Conservation (phyloP, 2,329 filamentous ascomycete species). For the Epicoccum nigrum region DNA sequence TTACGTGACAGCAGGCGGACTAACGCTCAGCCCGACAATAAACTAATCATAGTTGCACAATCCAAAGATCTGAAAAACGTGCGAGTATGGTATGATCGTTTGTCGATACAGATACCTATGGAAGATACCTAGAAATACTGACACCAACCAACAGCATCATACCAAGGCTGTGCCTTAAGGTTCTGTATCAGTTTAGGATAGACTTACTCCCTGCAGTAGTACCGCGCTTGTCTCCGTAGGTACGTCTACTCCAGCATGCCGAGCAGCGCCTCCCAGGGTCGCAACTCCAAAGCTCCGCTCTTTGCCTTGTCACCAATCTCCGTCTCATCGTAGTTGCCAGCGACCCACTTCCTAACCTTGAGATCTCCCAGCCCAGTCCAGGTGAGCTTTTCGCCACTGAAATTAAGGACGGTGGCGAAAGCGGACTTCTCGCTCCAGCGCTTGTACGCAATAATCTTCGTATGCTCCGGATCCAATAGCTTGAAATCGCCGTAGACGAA, state of each 20-base stretch:
- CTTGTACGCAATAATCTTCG: slow-evolving; percentile 40
- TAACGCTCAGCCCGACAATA: background rate
- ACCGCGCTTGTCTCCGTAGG: too few relatives aligned
- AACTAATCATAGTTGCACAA: background rate
- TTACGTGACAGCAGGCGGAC: too few relatives aligned
- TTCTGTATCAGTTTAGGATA: too few relatives aligned
- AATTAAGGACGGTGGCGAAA: slow-evolving; percentile 44
- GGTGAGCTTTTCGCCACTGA: slow-evolving; percentile 35
- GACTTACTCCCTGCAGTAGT: too few relatives aligned
- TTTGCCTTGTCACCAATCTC: slow-evolving; percentile 26
- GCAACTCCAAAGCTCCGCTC: slow-evolving; percentile 31
- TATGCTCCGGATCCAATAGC: slow-evolving; percentile 56
- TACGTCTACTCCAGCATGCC: slow-evolving; percentile 31
- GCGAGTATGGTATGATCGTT: too few relatives aligned
- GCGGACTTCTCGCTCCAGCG: slow-evolving; percentile 36
- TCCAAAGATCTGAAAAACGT: too few relatives aligned
- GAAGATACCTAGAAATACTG: too few relatives aligned
- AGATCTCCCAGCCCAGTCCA: slow-evolving; percentile 38
- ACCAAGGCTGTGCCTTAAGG: too few relatives aligned
- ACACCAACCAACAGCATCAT: too few relatives aligned
- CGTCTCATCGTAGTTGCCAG: slow-evolving; percentile 45
- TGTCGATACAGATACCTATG: too few relatives aligned
- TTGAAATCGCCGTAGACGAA: slow-evolving; percentile 68
- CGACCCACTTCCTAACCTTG: slow-evolving; percentile 44
- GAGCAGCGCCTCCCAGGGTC: slow-evolving; percentile 46